Conservation (phyloP, 164 flowering plant genomes). For the Buxus sempervirens region DNA sequence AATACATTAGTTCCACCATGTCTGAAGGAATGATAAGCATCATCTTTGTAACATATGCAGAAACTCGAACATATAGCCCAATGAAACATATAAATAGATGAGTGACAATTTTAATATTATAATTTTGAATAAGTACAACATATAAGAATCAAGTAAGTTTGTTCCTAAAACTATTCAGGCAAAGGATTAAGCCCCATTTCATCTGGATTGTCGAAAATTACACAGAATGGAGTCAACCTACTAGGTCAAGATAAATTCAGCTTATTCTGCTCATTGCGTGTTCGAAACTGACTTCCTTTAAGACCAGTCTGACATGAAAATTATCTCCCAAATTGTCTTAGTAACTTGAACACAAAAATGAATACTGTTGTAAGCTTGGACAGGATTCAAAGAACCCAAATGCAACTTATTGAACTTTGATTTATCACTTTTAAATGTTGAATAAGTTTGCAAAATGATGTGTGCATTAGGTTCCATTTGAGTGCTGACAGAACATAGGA, state of each 20-base stretch:
- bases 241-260: neutral
- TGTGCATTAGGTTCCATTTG: neutral
- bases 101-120: too few relatives aligned
- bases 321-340: neutral
- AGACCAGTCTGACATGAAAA: neutral
- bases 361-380: neutral
- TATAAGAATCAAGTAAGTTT: too few relatives aligned
- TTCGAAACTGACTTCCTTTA: neutral
- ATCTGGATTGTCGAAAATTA: too few relatives aligned
- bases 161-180: too few relatives aligned
- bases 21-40: neutral
- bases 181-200: too few relatives aligned
- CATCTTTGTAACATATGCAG: neutral
- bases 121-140: neutral
- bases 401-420: neutral
- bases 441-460: neutral
- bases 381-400: neutral
- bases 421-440: neutral
- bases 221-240: neutral
- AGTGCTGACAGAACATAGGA: too few relatives aligned
- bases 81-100: neutral
- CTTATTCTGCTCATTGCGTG: neutral
- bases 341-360: neutral
- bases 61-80: neutral
- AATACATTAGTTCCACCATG: conserved; percentile 5